Conservation (phyloP, 768 basidiomycete species). For the Boletus reticuloceps region DNA sequence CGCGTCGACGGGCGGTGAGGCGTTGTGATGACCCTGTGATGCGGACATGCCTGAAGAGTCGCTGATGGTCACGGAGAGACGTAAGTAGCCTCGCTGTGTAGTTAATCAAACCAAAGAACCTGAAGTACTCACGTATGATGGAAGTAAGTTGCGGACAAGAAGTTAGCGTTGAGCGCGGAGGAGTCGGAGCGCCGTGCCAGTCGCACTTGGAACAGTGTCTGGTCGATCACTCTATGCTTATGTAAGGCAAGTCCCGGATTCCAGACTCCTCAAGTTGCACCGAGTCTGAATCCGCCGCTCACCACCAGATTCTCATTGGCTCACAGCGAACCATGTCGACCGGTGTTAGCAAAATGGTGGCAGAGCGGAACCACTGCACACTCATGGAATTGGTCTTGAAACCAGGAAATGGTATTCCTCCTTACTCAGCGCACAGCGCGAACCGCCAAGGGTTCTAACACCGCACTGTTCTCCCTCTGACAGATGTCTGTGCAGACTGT, state of each 20-base stretch:
- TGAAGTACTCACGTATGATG: neutral
- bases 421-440: neutral
- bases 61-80: conserved; percentile 2
- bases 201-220: neutral
- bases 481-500: conserved; percentile 92
- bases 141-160: neutral
- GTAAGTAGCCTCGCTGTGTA: conserved; percentile 12
- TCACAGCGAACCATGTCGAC: conserved; percentile 25
- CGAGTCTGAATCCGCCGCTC: neutral
- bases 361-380: conserved; percentile 62
- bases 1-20: conserved; percentile 11
- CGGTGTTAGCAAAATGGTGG: conserved; percentile 52
- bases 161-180: no score
- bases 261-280: neutral
- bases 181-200: neutral
- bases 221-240: conserved; percentile 18
- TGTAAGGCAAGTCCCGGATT: conserved; percentile 5
- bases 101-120: conserved; percentile 2
- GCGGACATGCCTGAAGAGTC: conserved; percentile 14
- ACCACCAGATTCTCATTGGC: neutral
- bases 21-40: conserved; percentile 10
- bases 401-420: conserved; percentile 77
- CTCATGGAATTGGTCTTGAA: conserved; percentile 66
- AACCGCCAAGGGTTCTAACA: neutral
- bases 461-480: conserved; percentile 7